phyloP scores from a whole-genome alignment of 202 grass and related monocot species.

The Eragrostis tef region DNA sequence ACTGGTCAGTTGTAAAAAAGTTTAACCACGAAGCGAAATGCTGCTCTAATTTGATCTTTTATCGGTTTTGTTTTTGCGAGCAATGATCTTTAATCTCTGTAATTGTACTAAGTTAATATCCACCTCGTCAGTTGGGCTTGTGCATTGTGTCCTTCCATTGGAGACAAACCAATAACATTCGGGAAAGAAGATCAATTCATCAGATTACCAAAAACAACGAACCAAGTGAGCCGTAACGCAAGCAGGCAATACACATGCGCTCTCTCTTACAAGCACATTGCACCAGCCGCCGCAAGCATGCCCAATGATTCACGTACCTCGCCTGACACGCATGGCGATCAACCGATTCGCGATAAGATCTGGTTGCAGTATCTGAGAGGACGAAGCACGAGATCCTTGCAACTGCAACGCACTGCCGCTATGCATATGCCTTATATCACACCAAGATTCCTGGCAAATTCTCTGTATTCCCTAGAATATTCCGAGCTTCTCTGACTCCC shows the following conservation, averaged over 20 bases:
- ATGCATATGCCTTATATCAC: slow-evolving; percentile 6
- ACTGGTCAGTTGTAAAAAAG: too few species aligned
- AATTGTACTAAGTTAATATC: too few species aligned
- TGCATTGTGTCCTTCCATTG: neutral
- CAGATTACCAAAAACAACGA: neutral
- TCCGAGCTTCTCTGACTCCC: slow-evolving; percentile 3
- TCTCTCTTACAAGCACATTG: too few species aligned
- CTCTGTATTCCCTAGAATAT: slow-evolving; percentile 41
- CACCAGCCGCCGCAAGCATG: slow-evolving; percentile 2
- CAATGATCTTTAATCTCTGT: too few species aligned
- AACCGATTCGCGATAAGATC: slow-evolving; percentile 51
- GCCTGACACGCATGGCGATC: slow-evolving; percentile 36
- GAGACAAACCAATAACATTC: neutral
- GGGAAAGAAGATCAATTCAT: neutral
- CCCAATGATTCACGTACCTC: slow-evolving; percentile 42
- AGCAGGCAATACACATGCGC: neutral
- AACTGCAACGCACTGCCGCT: neutral
- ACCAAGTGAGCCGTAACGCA: neutral
- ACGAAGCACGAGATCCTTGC: slow-evolving; percentile 13
- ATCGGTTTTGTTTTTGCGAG: too few species aligned
- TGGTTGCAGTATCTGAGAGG: neutral
- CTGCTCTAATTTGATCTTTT: too few species aligned
- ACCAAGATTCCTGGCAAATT: slow-evolving; percentile 34
- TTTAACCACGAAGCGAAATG: too few species aligned
- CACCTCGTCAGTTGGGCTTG: too few species aligned